phyloP scores from a whole-genome alignment of 176 grass and related monocot genomes.

The Zizania latifolia region DNA sequence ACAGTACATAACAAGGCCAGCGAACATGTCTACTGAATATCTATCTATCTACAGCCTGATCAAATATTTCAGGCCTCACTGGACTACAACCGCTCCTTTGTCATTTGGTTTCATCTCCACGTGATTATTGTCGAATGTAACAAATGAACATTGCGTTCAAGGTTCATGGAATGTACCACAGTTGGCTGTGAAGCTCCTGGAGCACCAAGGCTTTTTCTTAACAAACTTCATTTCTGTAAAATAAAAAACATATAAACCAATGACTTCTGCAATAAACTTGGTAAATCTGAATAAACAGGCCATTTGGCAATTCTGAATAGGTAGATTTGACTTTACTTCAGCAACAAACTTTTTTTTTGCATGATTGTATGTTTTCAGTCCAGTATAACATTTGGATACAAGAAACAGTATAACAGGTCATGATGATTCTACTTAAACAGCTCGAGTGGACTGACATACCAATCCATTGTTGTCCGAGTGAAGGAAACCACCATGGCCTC shows the following conservation, averaged over 20 bases:
- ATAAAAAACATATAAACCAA: not conserved
- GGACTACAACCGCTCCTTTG: not conserved
- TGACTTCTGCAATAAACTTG: not conserved
- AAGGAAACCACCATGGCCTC: constrained; percentile 91
- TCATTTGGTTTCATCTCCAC: not conserved
- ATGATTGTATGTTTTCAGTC: too few species aligned
- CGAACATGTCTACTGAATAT: too few species aligned
- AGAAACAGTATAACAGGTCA: too few species aligned
- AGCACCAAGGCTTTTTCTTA: not conserved
- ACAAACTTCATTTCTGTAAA: constrained; percentile 39
- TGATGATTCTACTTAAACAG: not conserved
- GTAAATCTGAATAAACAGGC: too few species aligned
- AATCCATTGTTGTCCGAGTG: constrained; percentile 58
- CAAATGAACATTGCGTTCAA: not conserved
- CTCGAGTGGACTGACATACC: constrained; percentile 35
- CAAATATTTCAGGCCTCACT: constrained; percentile 1
- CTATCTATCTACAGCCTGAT: constrained; percentile 36
- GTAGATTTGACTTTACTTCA: too few species aligned
- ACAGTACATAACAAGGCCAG: constrained; percentile 1
- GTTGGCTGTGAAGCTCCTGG: not conserved
- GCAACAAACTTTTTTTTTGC: too few species aligned
- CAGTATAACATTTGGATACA: too few species aligned
- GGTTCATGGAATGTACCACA: not conserved
- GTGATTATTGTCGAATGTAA: not conserved
- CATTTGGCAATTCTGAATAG: too few species aligned